Base-by-base conservation (phyloP, 495 filamentous ascomycete species). In the Talaromyces adpressus region DNA sequence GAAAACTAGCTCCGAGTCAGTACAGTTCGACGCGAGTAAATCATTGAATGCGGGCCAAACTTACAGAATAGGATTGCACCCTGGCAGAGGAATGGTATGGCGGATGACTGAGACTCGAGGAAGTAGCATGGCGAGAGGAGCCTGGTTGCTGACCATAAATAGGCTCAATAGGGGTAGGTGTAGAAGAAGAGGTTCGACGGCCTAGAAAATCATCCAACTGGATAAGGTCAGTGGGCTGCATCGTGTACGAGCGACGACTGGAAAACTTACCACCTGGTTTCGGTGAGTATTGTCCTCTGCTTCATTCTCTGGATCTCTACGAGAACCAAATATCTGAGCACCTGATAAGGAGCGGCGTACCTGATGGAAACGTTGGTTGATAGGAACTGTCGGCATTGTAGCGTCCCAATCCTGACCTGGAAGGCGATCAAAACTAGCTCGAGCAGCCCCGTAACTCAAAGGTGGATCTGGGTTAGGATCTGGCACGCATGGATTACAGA, bases 401-500 rank as follows among this genome's bases (percentile, higher is more conserved):
- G 47, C 36, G 20, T 39, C 30, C 62, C 62, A 64, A 12, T 59
- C 41, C 16, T 12, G 53, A 49, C 27, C 62, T 14, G 56, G 18
- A 11, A 59, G 30, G 69, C 71, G 61, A 29, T 73, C 72, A 32
- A 68, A 71, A 30, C 64, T 60, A 23, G 68, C 49, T 29, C 72
- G 71, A 29, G 73, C 53, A 41, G 70, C 56, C 14, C 62, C 59
- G 58, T 73, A 79, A 12, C 69, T 69, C 30, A 70, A 67, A 2
- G 75, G 77, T 7, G 90, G 92, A 32, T 87, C 82, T 16, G 83
- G 89, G 66, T 94, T 95, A 3, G 92, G 92, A 74, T 97, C 92
- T 27, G 92, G 92, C 22, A 97, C 92, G 70, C 92, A 97, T 1
- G 92, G 92, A 70, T 97, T 96, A 80, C 92, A 97, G 11, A 97